phyloP scores from a whole-genome alignment of 345 rosid genomes.

The Acer saccharum region DNA sequence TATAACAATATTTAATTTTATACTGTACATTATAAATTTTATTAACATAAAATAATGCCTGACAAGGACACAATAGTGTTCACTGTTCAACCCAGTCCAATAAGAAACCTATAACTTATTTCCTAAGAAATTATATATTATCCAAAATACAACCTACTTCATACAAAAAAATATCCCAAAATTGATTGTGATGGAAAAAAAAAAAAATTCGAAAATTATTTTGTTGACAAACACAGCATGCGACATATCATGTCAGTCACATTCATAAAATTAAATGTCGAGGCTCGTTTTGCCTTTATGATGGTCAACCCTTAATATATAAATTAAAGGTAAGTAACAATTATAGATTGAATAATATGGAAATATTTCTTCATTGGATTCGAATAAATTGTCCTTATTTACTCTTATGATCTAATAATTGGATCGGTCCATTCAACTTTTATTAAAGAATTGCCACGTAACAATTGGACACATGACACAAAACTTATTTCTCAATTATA shows the following conservation, averaged over 20 bases:
- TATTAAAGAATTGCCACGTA: neutral
- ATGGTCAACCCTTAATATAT: conserved; percentile 8
- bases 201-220: neutral
- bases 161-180: neutral
- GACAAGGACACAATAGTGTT: no score
- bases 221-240: neutral
- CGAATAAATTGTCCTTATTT: conserved; percentile 1
- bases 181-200: neutral
- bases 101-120: no score
- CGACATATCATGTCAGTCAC: conserved; percentile 7
- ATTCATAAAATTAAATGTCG: neutral
- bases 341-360: neutral
- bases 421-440: neutral
- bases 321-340: neutral
- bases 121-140: neutral
- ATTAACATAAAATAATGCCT: no score
- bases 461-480: neutral
- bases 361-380: conserved; percentile 20
- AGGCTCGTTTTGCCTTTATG: neutral
- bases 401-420: neutral
- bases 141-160: neutral
- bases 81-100: no score
- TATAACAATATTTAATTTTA: no score
- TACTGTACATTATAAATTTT: no score
- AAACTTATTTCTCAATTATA: neutral